Conservation (phyloP, 768 basidiomycete species). For the Cytidiella melzeri region DNA sequence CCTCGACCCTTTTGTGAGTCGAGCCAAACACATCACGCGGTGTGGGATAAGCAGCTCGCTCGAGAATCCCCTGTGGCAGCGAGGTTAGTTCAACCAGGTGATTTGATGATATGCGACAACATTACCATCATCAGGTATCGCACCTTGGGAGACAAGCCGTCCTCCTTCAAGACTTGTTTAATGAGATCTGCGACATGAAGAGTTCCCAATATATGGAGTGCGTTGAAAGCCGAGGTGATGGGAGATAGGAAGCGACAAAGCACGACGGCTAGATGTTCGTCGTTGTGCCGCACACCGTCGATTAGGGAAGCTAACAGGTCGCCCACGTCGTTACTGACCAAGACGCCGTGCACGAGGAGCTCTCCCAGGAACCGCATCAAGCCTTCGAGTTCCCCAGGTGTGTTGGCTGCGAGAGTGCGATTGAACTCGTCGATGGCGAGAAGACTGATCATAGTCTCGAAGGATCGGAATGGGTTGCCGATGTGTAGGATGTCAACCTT, state of each 20-base stretch:
- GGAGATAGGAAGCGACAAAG: slow-evolving; percentile 19
- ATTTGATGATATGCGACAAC: neutral
- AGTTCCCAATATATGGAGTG: slow-evolving; percentile 14
- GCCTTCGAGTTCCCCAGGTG: neutral
- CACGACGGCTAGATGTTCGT: slow-evolving; percentile 12
- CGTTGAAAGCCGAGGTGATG: slow-evolving; percentile 17
- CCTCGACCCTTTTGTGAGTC: slow-evolving; percentile 14
- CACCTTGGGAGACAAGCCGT: slow-evolving; percentile 15
- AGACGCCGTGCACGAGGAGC: slow-evolving; percentile 19
- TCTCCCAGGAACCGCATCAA: slow-evolving; percentile 18
- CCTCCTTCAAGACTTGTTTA: slow-evolving; percentile 18
- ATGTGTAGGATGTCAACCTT: slow-evolving; percentile 18
- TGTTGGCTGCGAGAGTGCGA: neutral
- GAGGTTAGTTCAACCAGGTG: neutral
- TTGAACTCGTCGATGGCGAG: slow-evolving; percentile 10
- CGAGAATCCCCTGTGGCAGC: slow-evolving; percentile 16
- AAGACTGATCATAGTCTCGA: slow-evolving; percentile 12
- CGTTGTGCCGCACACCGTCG: slow-evolving; percentile 7
- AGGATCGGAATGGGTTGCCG: slow-evolving; percentile 14
- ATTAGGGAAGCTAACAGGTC: slow-evolving; percentile 17
- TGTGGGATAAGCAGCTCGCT: slow-evolving; percentile 14
- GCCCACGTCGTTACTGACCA: slow-evolving; percentile 16
- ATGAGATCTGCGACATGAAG: slow-evolving; percentile 11
- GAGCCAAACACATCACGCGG: slow-evolving; percentile 23
- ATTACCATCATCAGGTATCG: slow-evolving; percentile 23